Base-by-base conservation (phyloP, 306 rosid species). In the Spatholobus suberectus region DNA sequence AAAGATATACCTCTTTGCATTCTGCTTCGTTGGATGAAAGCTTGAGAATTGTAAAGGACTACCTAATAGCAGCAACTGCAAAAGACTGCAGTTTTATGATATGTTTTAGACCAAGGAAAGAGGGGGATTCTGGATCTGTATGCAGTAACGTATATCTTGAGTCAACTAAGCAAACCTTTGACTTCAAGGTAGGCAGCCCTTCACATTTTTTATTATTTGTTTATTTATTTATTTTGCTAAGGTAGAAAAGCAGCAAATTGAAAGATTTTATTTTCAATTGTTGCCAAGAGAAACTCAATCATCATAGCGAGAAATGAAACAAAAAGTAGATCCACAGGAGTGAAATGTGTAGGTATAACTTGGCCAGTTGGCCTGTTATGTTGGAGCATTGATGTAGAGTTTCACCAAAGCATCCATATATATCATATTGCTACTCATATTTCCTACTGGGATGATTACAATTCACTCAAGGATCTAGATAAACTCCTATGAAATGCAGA, bases 21-120 rank as follows among this genome's bases (percentile, higher is more conserved):
- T 90, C 94, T 67, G 85, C 91, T 55, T 86, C 97, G 11, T 75
- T 91, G 79, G 97, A 90, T 83, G 97, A 90, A 87, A 92, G 90
- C 84, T 76, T 92, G 90, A 96, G 85, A 87, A 85, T 84, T 71
- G 95, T 96, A 65, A 91, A 85, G 90, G 82, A 96, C 89, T 94
- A 88, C 85, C 74, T 92, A 83, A 92, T 88, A 77, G 98, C 97
- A 74, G 87, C 99, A 74, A 92, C 95, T 55, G 95, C 94, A 29
- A 96, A 94, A 81, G 98, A 94, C 93, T 96, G 97, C 84, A 96
- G 99, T 88, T 87, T 96, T 90, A 90, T 91, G 89, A 81, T 96
- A 75, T 83, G 94, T 87, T 96, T 96, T 74, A 90, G 91, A 89
- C 95, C 83, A 73, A 87, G 82, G 80, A 83, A 71, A 84, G 88